Base-by-base conservation (phyloP, 495 filamentous ascomycete species). In the Podospora didyma region DNA sequence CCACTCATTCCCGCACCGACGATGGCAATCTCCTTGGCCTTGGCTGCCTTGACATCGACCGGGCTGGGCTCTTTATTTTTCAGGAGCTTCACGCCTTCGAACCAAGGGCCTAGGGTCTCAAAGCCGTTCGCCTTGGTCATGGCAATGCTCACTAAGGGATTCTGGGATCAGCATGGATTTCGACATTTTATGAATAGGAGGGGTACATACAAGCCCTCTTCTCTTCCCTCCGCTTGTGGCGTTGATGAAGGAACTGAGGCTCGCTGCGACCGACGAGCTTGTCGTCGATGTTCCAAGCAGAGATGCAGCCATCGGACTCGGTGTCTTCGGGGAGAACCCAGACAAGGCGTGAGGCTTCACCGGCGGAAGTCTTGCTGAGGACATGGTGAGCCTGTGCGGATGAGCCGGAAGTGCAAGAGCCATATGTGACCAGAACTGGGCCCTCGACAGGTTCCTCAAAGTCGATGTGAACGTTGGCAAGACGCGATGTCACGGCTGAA, bases 1-100 rank as follows among this genome's bases (percentile, higher is more conserved):
- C 86, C 86, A 16, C 82, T 74, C 82, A 88, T 88, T 24, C 86
- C 86, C 26, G 81, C 85, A 6, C 86, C 86, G 4, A 89, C 66
- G 59, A 89, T 89, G 41, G 82, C 86, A 23, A 77, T 67, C 56
- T 75, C 69, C 63, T 83, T 82, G 48, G 49, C 56, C 68, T 84
- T 89, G 7, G 82, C 82, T 7, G 71, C 61, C 5, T 72, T 56
- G 3, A 82, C 81, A 48, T 85, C 79, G 2, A 81, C 71, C 6
- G 74, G 64, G n/a, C 68, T 67, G 19, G 79, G 72, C 31, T 83
- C 70, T 60, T 80, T 83, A 22, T 73, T 69, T 53, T 83, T 72
- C 58, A 89, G 74, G 53, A 84, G 78, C 28, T 76, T 77, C 16
- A 89, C 83, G 5, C 86, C 85, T 60, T 88, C 83, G 42, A 88